Evolutionary conservation across 306 rosid genomes (phyloP).

Genomic region (Gleditsia sinensis): DNA sequence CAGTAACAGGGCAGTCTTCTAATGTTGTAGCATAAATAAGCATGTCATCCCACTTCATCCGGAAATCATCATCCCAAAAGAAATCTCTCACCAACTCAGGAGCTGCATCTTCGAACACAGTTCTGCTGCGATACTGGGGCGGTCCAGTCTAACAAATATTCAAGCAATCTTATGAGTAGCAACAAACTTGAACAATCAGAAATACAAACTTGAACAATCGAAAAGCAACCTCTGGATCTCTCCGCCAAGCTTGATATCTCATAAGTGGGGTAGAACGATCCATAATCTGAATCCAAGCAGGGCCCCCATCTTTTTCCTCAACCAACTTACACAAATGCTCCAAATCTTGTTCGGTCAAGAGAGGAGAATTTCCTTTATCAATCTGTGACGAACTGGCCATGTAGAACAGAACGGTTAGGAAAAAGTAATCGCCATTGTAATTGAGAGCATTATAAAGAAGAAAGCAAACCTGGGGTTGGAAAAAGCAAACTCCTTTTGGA

Average conservation of each 20-base stretch:
- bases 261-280: conserved; percentile 76
- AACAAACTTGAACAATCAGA: background rate
- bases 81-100: conserved; percentile 61
- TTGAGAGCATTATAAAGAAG: background rate
- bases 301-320: conserved; percentile 76
- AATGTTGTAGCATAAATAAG: conserved; percentile 41
- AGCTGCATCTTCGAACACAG: conserved; percentile 52
- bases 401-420: background rate
- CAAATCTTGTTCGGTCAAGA: conserved; percentile 50
- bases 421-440: background rate
- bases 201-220: background rate
- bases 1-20: conserved; percentile 44
- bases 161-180: background rate
- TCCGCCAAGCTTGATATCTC: conserved; percentile 74
- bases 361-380: conserved; percentile 39
- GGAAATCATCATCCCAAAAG: conserved; percentile 60
- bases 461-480: conserved; percentile 50
- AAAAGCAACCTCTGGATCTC: conserved; percentile 46
- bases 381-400: conserved; percentile 44
- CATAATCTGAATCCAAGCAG: conserved; percentile 95
- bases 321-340: conserved; percentile 51
- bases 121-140: conserved; percentile 60
- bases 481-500: background rate
- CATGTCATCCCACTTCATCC: conserved; percentile 63
- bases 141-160: conserved; percentile 48